Evolutionary conservation across 768 basidiomycete species (phyloP).

Genomic region (Russula compacta): DNA sequence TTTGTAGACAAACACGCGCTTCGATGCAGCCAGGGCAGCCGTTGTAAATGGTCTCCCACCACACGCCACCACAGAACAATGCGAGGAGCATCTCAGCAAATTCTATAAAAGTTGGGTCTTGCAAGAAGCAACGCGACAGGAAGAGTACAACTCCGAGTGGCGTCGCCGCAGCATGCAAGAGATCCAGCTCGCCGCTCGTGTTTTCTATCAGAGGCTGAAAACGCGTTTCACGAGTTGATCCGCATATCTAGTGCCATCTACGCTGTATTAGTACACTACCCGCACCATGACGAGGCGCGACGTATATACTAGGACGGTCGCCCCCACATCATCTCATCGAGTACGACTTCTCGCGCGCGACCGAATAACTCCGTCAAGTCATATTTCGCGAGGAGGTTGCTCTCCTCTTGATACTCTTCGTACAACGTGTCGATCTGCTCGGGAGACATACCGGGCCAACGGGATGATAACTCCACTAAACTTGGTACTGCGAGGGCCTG

Average conservation of each 20-base stretch:
- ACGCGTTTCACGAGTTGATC: slow-evolving; percentile 21
- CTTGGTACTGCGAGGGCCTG: slow-evolving; percentile 53
- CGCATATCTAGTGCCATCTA: background rate
- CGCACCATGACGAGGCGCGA: background rate
- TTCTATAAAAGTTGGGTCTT: slow-evolving; percentile 70
- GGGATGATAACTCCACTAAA: slow-evolving; percentile 49
- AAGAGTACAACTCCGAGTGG: slow-evolving; percentile 59
- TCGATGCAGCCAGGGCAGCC: slow-evolving; percentile 57
- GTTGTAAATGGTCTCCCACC: slow-evolving; percentile 48
- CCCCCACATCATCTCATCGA: slow-evolving; percentile 37
- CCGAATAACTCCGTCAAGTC: slow-evolving; percentile 53
- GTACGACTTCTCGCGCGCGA: slow-evolving; percentile 54
- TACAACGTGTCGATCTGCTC: slow-evolving; percentile 54
- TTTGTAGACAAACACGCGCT: slow-evolving; percentile 71
- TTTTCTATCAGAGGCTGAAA: slow-evolving; percentile 34
- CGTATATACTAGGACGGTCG: slow-evolving; percentile 4
- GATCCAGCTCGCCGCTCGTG: slow-evolving; percentile 50
- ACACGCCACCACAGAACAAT: slow-evolving; percentile 40
- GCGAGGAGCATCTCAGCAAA: slow-evolving; percentile 59
- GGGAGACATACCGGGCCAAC: slow-evolving; percentile 65
- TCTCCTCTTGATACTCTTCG: slow-evolving; percentile 54
- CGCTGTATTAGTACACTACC: background rate
- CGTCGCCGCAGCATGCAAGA: slow-evolving; percentile 48
- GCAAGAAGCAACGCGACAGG: slow-evolving; percentile 52
- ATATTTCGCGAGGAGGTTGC: slow-evolving; percentile 44